Percentiles rank a stretch among this genome's conserved stretches.
Conservation (phyloP, 2,329 filamentous ascomycete genomes). For the Aureobasidium pullulans region DNA sequence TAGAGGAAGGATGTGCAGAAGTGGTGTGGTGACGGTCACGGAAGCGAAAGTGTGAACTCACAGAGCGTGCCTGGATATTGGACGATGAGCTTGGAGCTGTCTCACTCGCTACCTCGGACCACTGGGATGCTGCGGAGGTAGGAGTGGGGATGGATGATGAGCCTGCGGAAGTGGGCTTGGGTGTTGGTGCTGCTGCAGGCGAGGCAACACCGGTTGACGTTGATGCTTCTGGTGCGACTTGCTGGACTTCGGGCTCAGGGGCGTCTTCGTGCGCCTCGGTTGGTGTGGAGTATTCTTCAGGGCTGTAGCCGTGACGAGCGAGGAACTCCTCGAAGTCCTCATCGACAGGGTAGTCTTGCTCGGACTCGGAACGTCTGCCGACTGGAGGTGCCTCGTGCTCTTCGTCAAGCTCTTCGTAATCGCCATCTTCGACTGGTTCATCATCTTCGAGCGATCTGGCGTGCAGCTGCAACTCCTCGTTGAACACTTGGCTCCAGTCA, state of each 20-base stretch:
- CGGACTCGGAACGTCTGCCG: background rate
- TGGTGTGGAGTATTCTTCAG: background rate
- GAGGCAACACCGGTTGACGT: background rate
- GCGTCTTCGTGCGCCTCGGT: background rate
- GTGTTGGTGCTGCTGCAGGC: background rate
- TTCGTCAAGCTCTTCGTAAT: background rate
- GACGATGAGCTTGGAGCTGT: background rate
- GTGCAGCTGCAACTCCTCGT: background rate
- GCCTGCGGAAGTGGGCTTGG: background rate
- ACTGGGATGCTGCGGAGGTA: background rate
- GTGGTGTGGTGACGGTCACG: background rate
- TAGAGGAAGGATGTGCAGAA: background rate
- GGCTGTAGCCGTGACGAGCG: background rate
- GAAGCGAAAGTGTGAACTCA: slow-evolving; percentile 7
- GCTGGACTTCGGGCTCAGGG: background rate
- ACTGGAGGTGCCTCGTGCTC: background rate
- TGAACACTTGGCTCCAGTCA: background rate
- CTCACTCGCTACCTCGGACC: background rate
- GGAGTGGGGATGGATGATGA: background rate
- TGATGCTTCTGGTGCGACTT: background rate
- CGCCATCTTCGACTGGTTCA: background rate
- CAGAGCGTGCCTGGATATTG: background rate
- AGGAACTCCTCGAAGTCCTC: background rate
- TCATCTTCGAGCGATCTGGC: background rate
- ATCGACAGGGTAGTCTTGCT: background rate